Evolutionary conservation across 176 grass and related monocot genomes (phyloP).

Genomic region (Rhipidocladum racemiflorum): DNA sequence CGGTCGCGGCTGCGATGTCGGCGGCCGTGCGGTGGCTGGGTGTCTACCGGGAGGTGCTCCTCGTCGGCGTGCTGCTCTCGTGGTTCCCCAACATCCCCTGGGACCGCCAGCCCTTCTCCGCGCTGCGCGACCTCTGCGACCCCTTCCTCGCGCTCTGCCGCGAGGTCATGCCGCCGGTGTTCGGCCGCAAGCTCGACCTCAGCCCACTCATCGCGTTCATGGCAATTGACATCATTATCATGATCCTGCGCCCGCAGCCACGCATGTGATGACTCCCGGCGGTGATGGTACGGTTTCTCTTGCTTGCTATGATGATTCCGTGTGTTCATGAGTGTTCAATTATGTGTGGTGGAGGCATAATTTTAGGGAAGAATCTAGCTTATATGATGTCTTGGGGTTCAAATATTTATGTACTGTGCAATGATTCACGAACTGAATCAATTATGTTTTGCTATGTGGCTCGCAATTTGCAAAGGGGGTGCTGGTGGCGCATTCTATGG

Average conservation of each 20-base stretch:
- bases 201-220: conserved; percentile 89
- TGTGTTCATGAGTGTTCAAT: background rate
- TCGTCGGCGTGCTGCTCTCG: conserved; percentile 80
- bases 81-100: conserved; percentile 99
- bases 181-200: conserved; percentile 81
- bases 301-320: background rate
- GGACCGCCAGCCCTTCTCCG: conserved; percentile 91
- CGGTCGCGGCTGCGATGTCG: conserved; percentile 68
- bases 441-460: background rate
- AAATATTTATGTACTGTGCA: background rate
- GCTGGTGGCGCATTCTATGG: background rate
- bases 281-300: conserved; percentile 3
- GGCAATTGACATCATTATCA: conserved; percentile 76
- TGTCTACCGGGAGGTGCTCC: conserved; percentile 83
- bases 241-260: conserved; percentile 76
- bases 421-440: background rate
- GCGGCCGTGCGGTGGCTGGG: conserved; percentile 83
- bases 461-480: background rate
- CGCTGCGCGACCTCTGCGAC: conserved; percentile 81
- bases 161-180: conserved; percentile 84
- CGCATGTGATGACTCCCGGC: conserved; percentile 51
- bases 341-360: background rate
- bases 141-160: conserved; percentile 88
- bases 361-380: background rate
- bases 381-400: background rate